These are phyloP conservation scores for Eucalyptus brandiana DNA, from an alignment of 345 rosid species.

Conservation along the genomic window DNA sequence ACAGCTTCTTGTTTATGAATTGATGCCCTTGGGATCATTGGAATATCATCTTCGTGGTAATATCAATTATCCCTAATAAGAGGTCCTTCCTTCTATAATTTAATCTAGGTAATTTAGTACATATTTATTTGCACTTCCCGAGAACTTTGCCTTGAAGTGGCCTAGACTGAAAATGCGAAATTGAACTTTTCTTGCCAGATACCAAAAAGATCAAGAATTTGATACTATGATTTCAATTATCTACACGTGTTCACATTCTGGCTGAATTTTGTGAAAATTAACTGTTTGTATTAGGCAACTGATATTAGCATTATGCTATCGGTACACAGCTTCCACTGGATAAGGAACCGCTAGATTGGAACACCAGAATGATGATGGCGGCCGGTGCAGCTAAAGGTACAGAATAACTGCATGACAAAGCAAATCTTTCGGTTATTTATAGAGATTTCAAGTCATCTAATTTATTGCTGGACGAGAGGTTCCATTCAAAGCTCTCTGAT, in stretches of 20 bases:
- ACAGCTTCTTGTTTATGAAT: constrained; percentile 86
- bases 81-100: background rate
- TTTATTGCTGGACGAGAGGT: constrained; percentile 70
- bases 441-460: constrained; percentile 91
- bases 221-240: background rate
- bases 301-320: background rate
- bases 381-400: constrained; percentile 91
- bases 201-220: background rate
- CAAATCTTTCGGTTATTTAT: constrained; percentile 83
- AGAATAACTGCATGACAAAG: constrained; percentile 84
- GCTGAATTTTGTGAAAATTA: background rate
- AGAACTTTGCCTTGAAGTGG: background rate
- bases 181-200: background rate
- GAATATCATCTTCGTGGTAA: constrained; percentile 58
- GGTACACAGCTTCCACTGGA: constrained; percentile 65
- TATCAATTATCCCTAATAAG: background rate
- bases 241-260: background rate
- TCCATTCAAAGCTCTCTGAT: constrained; percentile 84
- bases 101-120: background rate
- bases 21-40: constrained; percentile 85
- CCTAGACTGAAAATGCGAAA: background rate
- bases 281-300: background rate
- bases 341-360: constrained; percentile 89
- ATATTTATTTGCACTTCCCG: background rate
- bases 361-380: constrained; percentile 86